These are phyloP conservation scores for Durusdinium trenchii DNA, from an alignment of 73 alveolate genomes.

Conservation along the genomic window DNA sequence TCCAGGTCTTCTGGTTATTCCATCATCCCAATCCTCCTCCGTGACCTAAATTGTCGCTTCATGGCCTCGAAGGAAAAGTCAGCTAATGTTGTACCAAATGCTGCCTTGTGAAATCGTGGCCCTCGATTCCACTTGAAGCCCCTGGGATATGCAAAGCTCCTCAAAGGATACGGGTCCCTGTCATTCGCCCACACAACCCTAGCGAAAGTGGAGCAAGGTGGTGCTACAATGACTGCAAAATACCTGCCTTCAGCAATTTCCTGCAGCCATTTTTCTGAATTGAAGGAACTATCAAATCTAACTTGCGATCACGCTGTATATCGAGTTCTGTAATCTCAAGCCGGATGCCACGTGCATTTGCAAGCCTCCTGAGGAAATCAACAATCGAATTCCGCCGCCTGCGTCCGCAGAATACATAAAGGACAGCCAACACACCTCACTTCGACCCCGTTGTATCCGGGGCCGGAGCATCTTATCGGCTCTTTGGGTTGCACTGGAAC, in stretches of 20 bases:
- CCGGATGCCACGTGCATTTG: not conserved
- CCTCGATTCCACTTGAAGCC: not conserved
- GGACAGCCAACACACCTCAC: not conserved
- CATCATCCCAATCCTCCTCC: not conserved
- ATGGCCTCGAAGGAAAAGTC: not conserved
- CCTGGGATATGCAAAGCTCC: not conserved
- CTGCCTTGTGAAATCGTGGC: no score
- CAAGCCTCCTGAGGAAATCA: not conserved
- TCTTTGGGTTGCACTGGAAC: not conserved
- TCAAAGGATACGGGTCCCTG: not conserved
- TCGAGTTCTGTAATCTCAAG: not conserved
- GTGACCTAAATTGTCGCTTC: not conserved
- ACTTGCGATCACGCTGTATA: not conserved
- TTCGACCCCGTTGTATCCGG: not conserved
- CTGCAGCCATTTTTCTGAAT: not conserved
- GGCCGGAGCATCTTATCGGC: not conserved
- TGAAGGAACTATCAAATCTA: not conserved
- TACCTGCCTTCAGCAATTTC: not conserved
- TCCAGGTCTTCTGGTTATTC: constrained; percentile 28
- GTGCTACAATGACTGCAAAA: not conserved
- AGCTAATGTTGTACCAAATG: not conserved
- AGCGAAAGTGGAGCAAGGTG: not conserved
- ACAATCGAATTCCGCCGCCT: not conserved
- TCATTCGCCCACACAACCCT: not conserved
- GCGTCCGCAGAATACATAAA: not conserved